These are phyloP conservation scores for Coriolopsis trogii DNA, from an alignment of 1,284 basidiomycete species.

Conservation along the genomic window DNA sequence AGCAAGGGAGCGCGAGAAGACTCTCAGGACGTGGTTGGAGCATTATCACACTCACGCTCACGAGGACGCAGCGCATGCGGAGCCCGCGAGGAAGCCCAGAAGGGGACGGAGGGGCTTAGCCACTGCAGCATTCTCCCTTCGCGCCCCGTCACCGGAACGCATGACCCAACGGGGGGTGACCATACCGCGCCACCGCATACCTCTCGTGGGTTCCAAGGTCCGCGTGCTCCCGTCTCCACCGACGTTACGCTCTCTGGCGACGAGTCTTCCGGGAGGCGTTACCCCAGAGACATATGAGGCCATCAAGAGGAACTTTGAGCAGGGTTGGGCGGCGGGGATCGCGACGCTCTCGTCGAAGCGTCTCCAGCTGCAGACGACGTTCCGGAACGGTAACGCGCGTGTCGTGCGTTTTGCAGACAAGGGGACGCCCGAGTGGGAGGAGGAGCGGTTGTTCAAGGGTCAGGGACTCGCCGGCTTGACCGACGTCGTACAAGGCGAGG, in stretches of 20 bases:
- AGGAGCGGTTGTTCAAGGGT: conserved; percentile 34
- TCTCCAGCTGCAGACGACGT: conserved; percentile 46
- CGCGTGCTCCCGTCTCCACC: conserved; percentile 48
- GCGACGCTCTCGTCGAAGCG: conserved; percentile 46
- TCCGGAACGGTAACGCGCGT: conserved; percentile 44
- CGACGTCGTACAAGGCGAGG: conserved; percentile 42
- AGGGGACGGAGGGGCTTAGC: conserved; percentile 55
- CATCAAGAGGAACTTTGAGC: conserved; percentile 53
- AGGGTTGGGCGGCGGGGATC: conserved; percentile 63
- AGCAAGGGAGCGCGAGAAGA: conserved; percentile 60
- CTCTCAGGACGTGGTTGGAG: conserved; percentile 55
- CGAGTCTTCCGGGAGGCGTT: conserved; percentile 38
- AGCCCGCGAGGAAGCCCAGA: conserved; percentile 26
- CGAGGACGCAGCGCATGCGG: conserved; percentile 4
- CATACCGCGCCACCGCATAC: conserved; percentile 26
- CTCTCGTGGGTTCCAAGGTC: too few species aligned
- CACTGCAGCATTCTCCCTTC: conserved; percentile 57
- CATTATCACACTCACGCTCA: conserved; percentile 14
- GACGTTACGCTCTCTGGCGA: conserved; percentile 42
- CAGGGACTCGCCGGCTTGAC: conserved; percentile 51
- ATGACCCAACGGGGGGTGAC: conserved; percentile 6
- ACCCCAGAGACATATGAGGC: conserved; percentile 37
- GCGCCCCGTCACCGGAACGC: conserved; percentile 31
- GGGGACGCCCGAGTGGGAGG: conserved; percentile 20
- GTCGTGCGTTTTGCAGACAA: conserved; percentile 37